These are phyloP conservation scores for Lotus japonicus DNA, from an alignment of 306 rosid species.

Conservation along the genomic window DNA sequence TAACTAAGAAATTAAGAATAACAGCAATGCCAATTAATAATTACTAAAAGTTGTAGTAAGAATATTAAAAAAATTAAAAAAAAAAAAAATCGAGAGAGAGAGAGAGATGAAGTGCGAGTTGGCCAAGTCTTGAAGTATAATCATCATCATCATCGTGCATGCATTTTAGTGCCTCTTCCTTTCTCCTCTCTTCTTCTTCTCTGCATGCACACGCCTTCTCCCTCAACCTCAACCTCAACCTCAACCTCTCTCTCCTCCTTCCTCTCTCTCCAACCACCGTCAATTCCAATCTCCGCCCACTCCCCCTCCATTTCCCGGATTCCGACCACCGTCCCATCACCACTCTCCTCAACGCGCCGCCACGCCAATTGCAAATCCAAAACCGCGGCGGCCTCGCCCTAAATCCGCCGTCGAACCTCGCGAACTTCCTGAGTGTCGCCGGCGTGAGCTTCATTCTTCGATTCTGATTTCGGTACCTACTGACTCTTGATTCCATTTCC, in stretches of 20 bases:
- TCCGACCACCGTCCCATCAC: background rate
- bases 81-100: background rate
- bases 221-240: constrained; percentile 1
- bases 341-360: background rate
- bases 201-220: constrained; percentile 90
- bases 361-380: constrained; percentile 14
- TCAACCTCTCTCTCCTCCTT: constrained; percentile 3
- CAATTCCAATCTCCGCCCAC: constrained; percentile 10
- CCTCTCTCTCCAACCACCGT: constrained; percentile 27
- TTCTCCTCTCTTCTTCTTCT: constrained; percentile 32
- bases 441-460: background rate
- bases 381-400: background rate
- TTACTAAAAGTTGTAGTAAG: too few relatives aligned
- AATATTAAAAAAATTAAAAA: too few relatives aligned
- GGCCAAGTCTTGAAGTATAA: constrained; percentile 94
- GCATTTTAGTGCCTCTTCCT: constrained; percentile 59
- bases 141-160: constrained; percentile 94
- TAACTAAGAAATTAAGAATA: too few relatives aligned
- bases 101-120: constrained; percentile 50
- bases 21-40: too few relatives aligned
- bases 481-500: background rate
- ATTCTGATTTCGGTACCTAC: constrained; percentile 10
- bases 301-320: background rate
- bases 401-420: background rate
- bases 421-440: background rate